A percentile compares a stretch with the other conserved stretches of the same genome.
These are phyloP conservation scores for Mrakia frigida DNA, from an alignment of 768 basidiomycete species.

Conservation along the genomic window DNA sequence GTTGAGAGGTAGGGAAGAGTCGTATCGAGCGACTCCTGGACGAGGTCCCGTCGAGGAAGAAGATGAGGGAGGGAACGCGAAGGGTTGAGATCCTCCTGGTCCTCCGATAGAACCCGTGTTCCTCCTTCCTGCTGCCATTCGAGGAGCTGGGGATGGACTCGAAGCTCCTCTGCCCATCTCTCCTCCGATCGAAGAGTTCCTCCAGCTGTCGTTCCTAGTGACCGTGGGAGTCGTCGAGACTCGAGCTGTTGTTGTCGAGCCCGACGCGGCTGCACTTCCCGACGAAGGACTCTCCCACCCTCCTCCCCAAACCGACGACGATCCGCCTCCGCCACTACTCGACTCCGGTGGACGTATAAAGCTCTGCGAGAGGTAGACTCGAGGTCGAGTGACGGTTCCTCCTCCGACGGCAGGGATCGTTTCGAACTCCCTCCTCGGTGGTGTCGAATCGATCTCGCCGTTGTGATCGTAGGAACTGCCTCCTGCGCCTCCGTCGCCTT, in stretches of 20 bases:
- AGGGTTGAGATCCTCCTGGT: slow-evolving; percentile 10
- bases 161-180: not conserved
- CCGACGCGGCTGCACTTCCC: slow-evolving; percentile 12
- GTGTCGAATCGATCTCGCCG: slow-evolving; percentile 12
- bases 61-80: slow-evolving; percentile 12
- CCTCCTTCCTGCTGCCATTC: not conserved
- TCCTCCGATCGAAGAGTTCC: not conserved
- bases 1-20: not conserved
- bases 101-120: slow-evolving; percentile 7
- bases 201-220: not conserved
- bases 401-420: slow-evolving; percentile 88
- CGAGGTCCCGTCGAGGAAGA: not conserved
- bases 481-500: not conserved
- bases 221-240: not conserved
- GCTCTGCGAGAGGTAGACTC: slow-evolving; percentile 20
- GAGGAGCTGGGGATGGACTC: not conserved
- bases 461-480: not conserved
- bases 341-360: slow-evolving; percentile 7
- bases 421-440: slow-evolving; percentile 58
- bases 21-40: not conserved
- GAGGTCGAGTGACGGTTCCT: slow-evolving; percentile 55
- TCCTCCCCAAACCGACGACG: not conserved
- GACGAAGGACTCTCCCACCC: slow-evolving; percentile 12
- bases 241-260: slow-evolving; percentile 7
- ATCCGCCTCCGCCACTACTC: not conserved